These are phyloP conservation scores for Fraxinus baroniana DNA, from an alignment of 305 asterid species.

Conservation along the genomic window DNA sequence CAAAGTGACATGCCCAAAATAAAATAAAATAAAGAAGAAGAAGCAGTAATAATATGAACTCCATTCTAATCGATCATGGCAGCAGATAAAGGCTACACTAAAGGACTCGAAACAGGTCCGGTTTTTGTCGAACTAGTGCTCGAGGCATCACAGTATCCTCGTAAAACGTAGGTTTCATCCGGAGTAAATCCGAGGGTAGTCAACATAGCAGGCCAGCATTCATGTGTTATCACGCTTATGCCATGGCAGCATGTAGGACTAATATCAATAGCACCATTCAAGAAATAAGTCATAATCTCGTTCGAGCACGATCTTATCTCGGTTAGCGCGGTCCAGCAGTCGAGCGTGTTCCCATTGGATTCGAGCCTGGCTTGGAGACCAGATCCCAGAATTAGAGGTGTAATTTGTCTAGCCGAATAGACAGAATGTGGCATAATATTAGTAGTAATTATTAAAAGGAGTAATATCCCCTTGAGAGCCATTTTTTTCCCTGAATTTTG, in stretches of 20 bases:
- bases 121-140: neutral
- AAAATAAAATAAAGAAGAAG: neutral
- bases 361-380: slow-evolving; percentile 1
- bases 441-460: slow-evolving; percentile 26
- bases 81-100: neutral
- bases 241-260: slow-evolving; percentile 49
- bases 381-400: neutral
- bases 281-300: slow-evolving; percentile 47
- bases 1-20: neutral
- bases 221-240: slow-evolving; percentile 43
- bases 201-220: slow-evolving; percentile 60
- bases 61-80: neutral
- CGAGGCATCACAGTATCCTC: slow-evolving; percentile 61
- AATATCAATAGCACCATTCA: slow-evolving; percentile 38
- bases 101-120: slow-evolving; percentile 24
- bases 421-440: slow-evolving; percentile 10
- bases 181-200: slow-evolving; percentile 42
- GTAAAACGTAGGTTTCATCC: slow-evolving; percentile 37
- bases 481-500: slow-evolving; percentile 6
- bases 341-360: slow-evolving; percentile 23
- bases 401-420: slow-evolving; percentile 10
- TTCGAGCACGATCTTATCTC: slow-evolving; percentile 56
- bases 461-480: slow-evolving; percentile 24
- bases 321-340: slow-evolving; percentile 44
- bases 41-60: neutral